Evolutionary conservation across 768 basidiomycete genomes (phyloP).

Genomic region (Auricularia cornea): DNA sequence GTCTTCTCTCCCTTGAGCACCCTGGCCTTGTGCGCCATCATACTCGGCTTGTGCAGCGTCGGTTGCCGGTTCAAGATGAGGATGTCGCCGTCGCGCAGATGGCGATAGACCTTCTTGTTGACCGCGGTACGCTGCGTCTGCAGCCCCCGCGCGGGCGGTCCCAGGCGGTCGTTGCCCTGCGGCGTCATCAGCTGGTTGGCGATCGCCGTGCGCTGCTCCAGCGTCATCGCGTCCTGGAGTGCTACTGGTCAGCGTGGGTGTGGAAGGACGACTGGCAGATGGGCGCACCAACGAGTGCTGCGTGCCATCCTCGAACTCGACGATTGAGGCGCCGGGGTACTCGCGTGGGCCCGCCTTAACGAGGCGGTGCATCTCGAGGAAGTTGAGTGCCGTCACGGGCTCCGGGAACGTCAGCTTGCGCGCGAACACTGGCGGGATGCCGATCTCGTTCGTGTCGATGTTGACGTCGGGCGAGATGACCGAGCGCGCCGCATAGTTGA

Average conservation of each 20-base stretch:
- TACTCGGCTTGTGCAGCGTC: conserved; percentile 96
- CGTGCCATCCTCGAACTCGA: conserved; percentile 92
- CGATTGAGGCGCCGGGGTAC: conserved; percentile 89
- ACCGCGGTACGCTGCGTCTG: conserved; percentile 69
- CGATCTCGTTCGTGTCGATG: conserved; percentile 98
- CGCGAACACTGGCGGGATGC: conserved; percentile 95
- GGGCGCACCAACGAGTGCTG: conserved; percentile 67
- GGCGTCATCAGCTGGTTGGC: conserved; percentile 94
- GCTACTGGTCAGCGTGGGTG: background rate
- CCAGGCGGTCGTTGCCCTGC: conserved; percentile 48
- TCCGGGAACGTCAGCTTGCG: conserved; percentile 95
- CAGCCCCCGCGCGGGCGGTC: conserved; percentile 46
- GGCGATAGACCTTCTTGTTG: conserved; percentile 97
- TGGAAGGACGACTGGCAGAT: conserved; percentile 5
- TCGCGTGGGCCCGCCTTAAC: conserved; percentile 85
- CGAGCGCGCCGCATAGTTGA: conserved; percentile 99
- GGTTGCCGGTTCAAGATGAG: conserved; percentile 96
- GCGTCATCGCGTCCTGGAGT: conserved; percentile 70
- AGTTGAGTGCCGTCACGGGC: conserved; percentile 87
- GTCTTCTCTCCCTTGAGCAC: conserved; percentile 95
- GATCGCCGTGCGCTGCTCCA: conserved; percentile 88
- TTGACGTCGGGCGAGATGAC: conserved; percentile 99
- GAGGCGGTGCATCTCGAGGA: conserved; percentile 76
- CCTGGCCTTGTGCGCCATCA: conserved; percentile 96
- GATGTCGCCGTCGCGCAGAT: conserved; percentile 90